Conservation (phyloP, 2,329 filamentous ascomycete genomes). For the Mycosphaerella arachidis region DNA sequence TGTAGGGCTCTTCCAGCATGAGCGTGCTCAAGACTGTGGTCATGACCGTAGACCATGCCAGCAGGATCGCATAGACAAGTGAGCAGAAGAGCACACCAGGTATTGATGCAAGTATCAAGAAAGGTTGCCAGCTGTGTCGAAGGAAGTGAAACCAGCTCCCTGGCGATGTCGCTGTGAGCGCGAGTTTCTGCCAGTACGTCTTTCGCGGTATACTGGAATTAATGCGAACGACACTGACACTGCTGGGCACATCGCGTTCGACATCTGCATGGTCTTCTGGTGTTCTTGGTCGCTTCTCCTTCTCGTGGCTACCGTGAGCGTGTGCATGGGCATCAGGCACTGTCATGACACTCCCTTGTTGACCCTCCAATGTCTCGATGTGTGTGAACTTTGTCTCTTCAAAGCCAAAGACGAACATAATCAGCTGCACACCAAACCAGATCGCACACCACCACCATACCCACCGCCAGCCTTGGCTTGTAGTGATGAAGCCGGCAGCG, state of each 20-base stretch:
- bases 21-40: slow-evolving; percentile 35
- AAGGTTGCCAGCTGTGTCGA: slow-evolving; percentile 36
- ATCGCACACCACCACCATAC: slow-evolving; percentile 44
- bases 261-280: slow-evolving; percentile 8
- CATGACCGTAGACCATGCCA: slow-evolving; percentile 39
- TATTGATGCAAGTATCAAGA: slow-evolving; percentile 36
- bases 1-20: slow-evolving; percentile 37
- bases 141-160: slow-evolving; percentile 30
- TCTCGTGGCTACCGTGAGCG: slow-evolving; percentile 10
- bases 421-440: slow-evolving; percentile 35
- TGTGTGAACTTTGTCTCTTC: slow-evolving; percentile 37
- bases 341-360: slow-evolving; percentile 19
- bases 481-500: slow-evolving; percentile 40
- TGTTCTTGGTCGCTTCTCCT: slow-evolving; percentile 10
- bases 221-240: slow-evolving; percentile 23
- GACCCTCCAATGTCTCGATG: slow-evolving; percentile 16
- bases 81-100: slow-evolving; percentile 39
- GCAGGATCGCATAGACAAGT: slow-evolving; percentile 36
- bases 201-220: slow-evolving; percentile 37
- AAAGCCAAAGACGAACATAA: slow-evolving; percentile 43
- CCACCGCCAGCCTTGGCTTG: slow-evolving; percentile 48
- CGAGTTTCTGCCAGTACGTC: slow-evolving; percentile 42
- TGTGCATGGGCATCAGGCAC: slow-evolving; percentile 7
- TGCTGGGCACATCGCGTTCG: slow-evolving; percentile 12
- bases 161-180: slow-evolving; percentile 32